phyloP scores from a whole-genome alignment of 306 rosid genomes.

The Gynostemma pentaphyllum region DNA sequence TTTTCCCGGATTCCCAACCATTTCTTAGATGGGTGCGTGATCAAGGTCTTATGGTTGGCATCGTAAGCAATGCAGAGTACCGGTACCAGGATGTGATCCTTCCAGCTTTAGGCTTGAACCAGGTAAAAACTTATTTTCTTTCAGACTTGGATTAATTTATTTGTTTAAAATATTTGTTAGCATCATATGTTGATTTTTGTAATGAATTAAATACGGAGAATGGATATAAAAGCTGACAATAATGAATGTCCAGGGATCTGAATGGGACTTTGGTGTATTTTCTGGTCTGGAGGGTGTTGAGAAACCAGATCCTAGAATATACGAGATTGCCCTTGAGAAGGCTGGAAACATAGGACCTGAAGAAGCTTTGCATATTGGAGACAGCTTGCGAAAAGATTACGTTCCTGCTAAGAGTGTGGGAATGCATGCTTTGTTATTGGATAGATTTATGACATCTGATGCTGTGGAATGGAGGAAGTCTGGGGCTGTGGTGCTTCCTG shows the following conservation, averaged over 20 bases:
- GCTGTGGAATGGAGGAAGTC: slow-evolving; percentile 71
- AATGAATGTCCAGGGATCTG: slow-evolving; percentile 58
- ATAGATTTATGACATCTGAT: slow-evolving; percentile 81
- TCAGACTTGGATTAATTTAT: too few relatives aligned
- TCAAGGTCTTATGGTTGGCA: slow-evolving; percentile 68
- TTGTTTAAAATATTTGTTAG: too few relatives aligned
- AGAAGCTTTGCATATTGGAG: slow-evolving; percentile 72
- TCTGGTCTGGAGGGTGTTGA: slow-evolving; percentile 89
- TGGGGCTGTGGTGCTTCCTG: slow-evolving; percentile 70
- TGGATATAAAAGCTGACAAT: too few relatives aligned
- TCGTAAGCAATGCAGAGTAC: slow-evolving; percentile 83
- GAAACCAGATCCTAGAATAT: slow-evolving; percentile 76
- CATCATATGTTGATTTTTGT: too few relatives aligned
- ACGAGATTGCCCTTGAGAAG: slow-evolving; percentile 67
- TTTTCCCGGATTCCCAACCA: slow-evolving; percentile 80
- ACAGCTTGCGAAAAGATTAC: slow-evolving; percentile 87
- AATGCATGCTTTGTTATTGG: slow-evolving; percentile 71
- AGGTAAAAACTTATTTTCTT: slow-evolving; percentile 36
- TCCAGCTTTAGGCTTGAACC: slow-evolving; percentile 62
- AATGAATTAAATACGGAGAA: too few relatives aligned
- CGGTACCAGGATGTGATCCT: slow-evolving; percentile 84
- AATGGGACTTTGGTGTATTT: slow-evolving; percentile 96
- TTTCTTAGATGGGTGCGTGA: slow-evolving; percentile 78
- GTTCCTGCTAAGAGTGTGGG: slow-evolving; percentile 84
- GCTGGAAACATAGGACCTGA: slow-evolving; percentile 64